Conservation (phyloP, 371 early-diverging fungal species). For the Smittium mucronatum region DNA sequence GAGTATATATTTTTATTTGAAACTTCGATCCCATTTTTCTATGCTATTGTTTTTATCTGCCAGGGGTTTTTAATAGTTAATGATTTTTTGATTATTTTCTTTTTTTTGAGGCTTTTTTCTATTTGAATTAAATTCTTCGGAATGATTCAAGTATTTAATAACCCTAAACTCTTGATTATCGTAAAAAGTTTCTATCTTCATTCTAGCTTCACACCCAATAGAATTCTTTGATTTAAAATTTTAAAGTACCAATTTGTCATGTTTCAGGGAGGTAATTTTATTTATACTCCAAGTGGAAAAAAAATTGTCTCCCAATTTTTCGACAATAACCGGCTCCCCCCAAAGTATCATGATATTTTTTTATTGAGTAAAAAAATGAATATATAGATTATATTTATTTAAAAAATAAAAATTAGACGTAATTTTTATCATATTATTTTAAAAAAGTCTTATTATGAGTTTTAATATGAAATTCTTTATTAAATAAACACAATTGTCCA, state of each 20-base stretch:
- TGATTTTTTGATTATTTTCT: background rate
- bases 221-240: background rate
- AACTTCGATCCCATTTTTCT: background rate
- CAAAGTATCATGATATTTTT: background rate
- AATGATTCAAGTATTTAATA: background rate
- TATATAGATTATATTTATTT: no score
- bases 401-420: no score
- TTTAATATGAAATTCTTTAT: no score
- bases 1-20: background rate
- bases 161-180: background rate
- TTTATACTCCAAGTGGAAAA: background rate
- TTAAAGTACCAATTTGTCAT: background rate
- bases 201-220: background rate
- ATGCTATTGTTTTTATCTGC: background rate
- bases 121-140: background rate
- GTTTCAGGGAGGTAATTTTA: background rate
- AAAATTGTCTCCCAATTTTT: background rate
- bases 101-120: background rate
- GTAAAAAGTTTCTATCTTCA: background rate
- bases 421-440: no score
- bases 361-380: background rate
- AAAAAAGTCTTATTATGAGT: no score
- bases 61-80: background rate
- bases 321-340: background rate
- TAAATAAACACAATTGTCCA: no score